Conservation (phyloP, 441 rosid species). For the Pelargonium fulgidum region DNA sequence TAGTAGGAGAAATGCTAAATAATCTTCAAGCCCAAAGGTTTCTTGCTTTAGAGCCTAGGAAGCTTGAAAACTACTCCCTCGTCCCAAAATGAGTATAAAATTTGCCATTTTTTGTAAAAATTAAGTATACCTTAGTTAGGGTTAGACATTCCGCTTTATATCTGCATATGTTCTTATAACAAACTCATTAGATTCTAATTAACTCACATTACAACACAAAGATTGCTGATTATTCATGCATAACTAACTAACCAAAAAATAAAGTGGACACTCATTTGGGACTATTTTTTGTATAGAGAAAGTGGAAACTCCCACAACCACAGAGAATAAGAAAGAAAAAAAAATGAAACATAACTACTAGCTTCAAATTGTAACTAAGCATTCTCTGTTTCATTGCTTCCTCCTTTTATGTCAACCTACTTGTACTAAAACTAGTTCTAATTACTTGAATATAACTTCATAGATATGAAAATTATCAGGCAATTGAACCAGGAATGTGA, state of each 20-base stretch:
- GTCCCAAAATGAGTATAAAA: too few species aligned
- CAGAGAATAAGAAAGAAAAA: too few species aligned
- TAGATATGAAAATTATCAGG: conserved; percentile 11
- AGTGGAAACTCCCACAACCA: neutral
- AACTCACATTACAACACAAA: too few species aligned
- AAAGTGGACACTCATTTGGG: too few species aligned
- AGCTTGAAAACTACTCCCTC: neutral
- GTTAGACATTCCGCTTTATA: too few species aligned
- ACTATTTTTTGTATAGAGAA: too few species aligned
- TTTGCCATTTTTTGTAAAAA: too few species aligned
- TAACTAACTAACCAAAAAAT: too few species aligned
- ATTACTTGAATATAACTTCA: neutral
- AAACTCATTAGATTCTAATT: too few species aligned
- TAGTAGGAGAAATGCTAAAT: neutral
- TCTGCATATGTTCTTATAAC: too few species aligned
- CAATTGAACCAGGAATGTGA: conserved; percentile 10
- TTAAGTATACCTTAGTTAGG: too few species aligned
- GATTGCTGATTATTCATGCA: too few species aligned
- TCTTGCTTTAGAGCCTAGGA: neutral
- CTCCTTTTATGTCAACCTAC: neutral
- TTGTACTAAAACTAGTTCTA: neutral
- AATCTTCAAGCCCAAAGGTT: neutral
- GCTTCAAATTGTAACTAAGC: neutral
- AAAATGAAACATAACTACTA: neutral
- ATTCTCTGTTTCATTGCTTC: neutral